These are phyloP conservation scores for Pichia sp. DNA, from an alignment of 1,139 yeast species.

Conservation along the genomic window DNA sequence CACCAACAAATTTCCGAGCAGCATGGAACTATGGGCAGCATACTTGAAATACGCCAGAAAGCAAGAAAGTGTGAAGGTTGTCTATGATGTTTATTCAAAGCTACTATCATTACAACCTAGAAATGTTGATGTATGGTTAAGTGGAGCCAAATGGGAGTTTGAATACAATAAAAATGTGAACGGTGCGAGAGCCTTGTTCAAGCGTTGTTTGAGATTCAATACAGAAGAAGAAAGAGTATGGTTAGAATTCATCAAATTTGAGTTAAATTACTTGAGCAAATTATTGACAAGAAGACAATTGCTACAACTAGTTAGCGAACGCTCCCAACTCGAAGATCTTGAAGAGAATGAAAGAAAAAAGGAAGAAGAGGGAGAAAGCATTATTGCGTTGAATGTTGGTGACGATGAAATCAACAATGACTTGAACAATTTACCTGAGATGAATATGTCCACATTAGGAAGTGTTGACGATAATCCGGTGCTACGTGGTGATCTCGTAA, in stretches of 20 bases:
- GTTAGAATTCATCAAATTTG: conserved; percentile 84
- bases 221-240: conserved; percentile 70
- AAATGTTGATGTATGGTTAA: conserved; percentile 85
- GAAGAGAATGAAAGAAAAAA: conserved; percentile 40
- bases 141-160: conserved; percentile 92
- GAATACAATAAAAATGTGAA: conserved; percentile 84
- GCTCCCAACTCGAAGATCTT: conserved; percentile 57
- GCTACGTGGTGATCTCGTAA: conserved; percentile 80
- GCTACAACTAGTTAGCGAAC: conserved; percentile 70
- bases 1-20: conserved; percentile 73
- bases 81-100: conserved; percentile 77
- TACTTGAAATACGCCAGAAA: conserved; percentile 72
- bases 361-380: conserved; percentile 10
- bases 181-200: conserved; percentile 84
- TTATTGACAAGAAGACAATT: conserved; percentile 79
- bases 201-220: conserved; percentile 80
- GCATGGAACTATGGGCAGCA: conserved; percentile 71
- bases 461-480: conserved; percentile 87
- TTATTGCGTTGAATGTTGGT: conserved; percentile 33
- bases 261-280: conserved; percentile 79
- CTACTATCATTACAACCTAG: conserved; percentile 87
- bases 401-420: conserved; percentile 56
- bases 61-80: conserved; percentile 70
- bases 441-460: conserved; percentile 82
- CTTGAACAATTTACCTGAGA: conserved; percentile 74